Evolutionary conservation across 2,329 filamentous ascomycete genomes (phyloP), one percentile per base, ranked within the genome.

Genomic region (Fusarium foetens): DNA sequence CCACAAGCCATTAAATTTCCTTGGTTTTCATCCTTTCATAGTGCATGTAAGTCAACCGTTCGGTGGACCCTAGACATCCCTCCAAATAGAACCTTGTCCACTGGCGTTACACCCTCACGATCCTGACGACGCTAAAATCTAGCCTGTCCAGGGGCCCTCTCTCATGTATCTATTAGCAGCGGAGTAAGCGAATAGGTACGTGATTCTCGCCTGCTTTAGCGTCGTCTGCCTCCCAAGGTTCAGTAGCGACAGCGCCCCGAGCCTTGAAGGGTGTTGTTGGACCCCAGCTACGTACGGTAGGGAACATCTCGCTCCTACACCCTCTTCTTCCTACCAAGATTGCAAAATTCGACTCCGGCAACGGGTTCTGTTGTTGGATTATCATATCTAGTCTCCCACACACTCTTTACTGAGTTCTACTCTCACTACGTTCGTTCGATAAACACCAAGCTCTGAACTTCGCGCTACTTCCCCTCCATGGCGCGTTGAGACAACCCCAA

Each of bases 51-150:
- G 67, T 70, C 53, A 71, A 71, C 53, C 46, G 41, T 64, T 69
- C 67, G 42, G 72, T 75, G 72, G 70, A 72, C 66, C 64, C 61
- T 60, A 60, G 51, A 41, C 65, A 68, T 63, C 63, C 63, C 49
- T 70, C 65, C 51, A 55, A 59, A 61, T 61, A 46, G 65, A 74
- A 69, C 71, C 75, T 68, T 74, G 73, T 70, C 73, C 73, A 76
- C 71, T 77, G 70, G 72, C 70, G 74, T 76, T 76, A 74, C 74
- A 76, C 72, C 75, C 72, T 77, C 70, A 51, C 58, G 63, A 73
- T 46, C 46, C 70, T 64, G 31, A 70, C 58, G 63, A 66, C 71
- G 74, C 75, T 76, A 76, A 62, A 25, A 29, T 57, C 54, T 68
- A 71, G 75, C 67, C 63, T 58, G 63, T 60, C 41, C 58, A 74